Evolutionary conservation across 78 protist species (phyloP), one percentile per base, ranked within the genome.

Genomic region (Monocercomonoides exilis): DNA sequence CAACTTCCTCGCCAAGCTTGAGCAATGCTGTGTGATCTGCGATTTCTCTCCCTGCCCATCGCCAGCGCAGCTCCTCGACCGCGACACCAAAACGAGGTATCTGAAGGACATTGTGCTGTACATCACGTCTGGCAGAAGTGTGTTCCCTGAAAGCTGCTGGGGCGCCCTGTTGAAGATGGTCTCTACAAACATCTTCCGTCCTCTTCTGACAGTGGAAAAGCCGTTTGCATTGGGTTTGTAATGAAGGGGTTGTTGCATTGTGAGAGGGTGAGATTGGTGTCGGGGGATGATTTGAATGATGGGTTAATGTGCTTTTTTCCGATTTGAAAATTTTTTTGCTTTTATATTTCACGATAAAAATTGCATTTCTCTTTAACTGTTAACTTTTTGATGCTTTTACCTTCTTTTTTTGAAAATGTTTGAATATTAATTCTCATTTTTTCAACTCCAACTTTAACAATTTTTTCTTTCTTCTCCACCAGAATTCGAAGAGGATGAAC

Each of bases 141-240:
- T 38, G 4, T 84, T 84, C 86, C 45, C 4, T 2, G 86, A 84
- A 3, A 84, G 4, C 3, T 4, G 4, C 32, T 84, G 45, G 45
- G 63, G 36, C 32, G 77, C 86, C 2, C 41, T 84, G 45, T 84
- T 84, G 4, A 4, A 11, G 46, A 84, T 84, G 86, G 86, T 84
- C 54, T 84, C 86, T 35, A 11, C 42, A 2, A 84, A 84, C 54
- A 34, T 84, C 34, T 84, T 84, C 3, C 86, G 46, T 4, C 3
- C 86, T 41, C 46, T 84, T 21, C 70, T 21, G 38, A 54, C 21
- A 29, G 38, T 21, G 70, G 70, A 54, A 54, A n/a, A n/a, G n/a
- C n/a, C n/a, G n/a, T n/a, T n/a, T n/a, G n/a, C n/a, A n/a, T n/a
- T n/a, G n/a, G n/a, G n/a, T n/a, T n/a, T n/a, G n/a, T n/a, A n/a